Evolutionary conservation across 768 basidiomycete genomes (phyloP).

Genomic region (Tricholoma sp.): DNA sequence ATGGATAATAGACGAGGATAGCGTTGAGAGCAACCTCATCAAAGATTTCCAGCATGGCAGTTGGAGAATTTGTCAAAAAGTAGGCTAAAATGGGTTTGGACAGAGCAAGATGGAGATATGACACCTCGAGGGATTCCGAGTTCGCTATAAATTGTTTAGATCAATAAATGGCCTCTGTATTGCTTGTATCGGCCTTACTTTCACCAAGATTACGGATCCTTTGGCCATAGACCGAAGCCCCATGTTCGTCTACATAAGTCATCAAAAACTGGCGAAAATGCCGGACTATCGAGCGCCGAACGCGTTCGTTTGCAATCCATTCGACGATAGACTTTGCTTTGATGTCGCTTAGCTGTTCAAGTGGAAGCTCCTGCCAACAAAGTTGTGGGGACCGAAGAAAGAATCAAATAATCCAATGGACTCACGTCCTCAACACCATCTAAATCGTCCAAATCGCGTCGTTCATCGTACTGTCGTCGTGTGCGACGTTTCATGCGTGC

Average conservation of each 20-base stretch:
- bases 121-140: constrained; percentile 95
- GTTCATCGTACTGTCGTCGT: constrained; percentile 91
- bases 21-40: constrained; percentile 93
- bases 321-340: constrained; percentile 96
- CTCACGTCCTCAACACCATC: constrained; percentile 84
- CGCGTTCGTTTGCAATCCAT: constrained; percentile 94
- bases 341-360: constrained; percentile 96
- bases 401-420: constrained; percentile 6
- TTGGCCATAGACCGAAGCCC: constrained; percentile 90
- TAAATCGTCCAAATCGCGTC: constrained; percentile 84
- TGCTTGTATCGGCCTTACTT: constrained; percentile 47
- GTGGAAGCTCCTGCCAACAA: constrained; percentile 72
- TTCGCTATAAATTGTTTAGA: constrained; percentile 57
- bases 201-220: constrained; percentile 92
- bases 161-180: not conserved
- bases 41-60: constrained; percentile 89
- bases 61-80: constrained; percentile 93
- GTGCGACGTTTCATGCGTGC: constrained; percentile 77
- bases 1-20: constrained; percentile 92
- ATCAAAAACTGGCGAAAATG: constrained; percentile 95
- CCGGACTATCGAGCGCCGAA: constrained; percentile 82
- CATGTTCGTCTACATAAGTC: constrained; percentile 92
- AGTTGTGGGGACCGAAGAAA: not conserved
- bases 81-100: constrained; percentile 96
- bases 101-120: constrained; percentile 88